Conservation (phyloP, 2,329 filamentous ascomycete species). For the Penicillium hesseltinei region DNA sequence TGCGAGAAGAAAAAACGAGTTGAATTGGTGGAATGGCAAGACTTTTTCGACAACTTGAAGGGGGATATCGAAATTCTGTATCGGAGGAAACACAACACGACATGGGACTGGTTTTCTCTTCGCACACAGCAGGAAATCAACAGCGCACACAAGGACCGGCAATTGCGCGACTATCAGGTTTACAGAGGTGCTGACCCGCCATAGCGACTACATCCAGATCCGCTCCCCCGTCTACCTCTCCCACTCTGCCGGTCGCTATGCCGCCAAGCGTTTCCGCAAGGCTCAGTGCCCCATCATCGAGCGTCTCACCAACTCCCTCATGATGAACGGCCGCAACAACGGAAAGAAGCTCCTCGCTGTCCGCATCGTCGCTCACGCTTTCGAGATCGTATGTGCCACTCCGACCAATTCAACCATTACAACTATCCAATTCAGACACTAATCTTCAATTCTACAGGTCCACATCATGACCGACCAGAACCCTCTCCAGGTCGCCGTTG, state of each 20-base stretch:
- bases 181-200: conserved; percentile 32
- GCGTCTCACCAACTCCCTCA: conserved; percentile 99
- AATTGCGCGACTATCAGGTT: conserved; percentile 8
- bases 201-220: conserved; percentile 99
- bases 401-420: background rate
- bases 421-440: conserved; percentile 12
- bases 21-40: conserved; percentile 15
- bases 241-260: conserved; percentile 98
- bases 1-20: conserved; percentile 16
- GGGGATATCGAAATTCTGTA: conserved; percentile 3
- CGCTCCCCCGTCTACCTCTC: conserved; percentile 98
- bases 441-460: conserved; percentile 60
- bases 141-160: conserved; percentile 6
- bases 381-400: conserved; percentile 88
- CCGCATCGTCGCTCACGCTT: conserved; percentile 96
- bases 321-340: conserved; percentile 99
- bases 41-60: conserved; percentile 3
- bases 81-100: conserved; percentile 4
- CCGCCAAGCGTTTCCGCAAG: conserved; percentile 99
- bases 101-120: background rate
- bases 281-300: conserved; percentile 99
- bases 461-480: conserved; percentile 99
- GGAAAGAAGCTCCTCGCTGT: conserved; percentile 99
- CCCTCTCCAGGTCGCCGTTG: conserved; percentile 98
- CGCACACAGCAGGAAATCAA: conserved; percentile 12